These are phyloP conservation scores for Trichosporon asahii DNA, from an alignment of 1,284 basidiomycete species.

Conservation along the genomic window DNA sequence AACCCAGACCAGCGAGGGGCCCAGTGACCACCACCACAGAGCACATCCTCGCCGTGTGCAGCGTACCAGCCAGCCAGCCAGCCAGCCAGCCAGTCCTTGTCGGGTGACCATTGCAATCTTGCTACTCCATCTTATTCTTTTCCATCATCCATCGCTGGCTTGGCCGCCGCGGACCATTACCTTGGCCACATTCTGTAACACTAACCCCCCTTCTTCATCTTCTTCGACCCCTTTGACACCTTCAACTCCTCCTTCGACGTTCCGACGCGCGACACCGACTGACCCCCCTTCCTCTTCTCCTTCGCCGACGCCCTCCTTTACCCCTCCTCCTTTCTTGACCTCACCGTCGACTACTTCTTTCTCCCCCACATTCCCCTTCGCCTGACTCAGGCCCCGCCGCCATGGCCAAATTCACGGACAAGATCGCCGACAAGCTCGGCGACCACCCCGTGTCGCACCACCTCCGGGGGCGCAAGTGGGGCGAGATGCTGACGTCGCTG, in stretches of 20 bases:
- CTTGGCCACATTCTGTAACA: neutral
- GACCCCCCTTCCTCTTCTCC: neutral
- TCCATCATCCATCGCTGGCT: neutral
- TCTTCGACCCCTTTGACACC: neutral
- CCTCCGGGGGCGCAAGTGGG: constrained; percentile 21
- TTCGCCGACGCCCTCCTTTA: neutral
- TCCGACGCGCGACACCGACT: neutral
- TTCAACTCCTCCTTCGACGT: neutral
- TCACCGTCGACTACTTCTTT: neutral
- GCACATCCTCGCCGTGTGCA: too few relatives aligned
- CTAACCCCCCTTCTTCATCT: neutral
- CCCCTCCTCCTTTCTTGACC: neutral
- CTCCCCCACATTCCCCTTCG: neutral
- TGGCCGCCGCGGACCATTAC: neutral
- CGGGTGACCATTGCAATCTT: neutral
- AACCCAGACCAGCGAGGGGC: too few relatives aligned
- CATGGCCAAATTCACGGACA: constrained; percentile 20
- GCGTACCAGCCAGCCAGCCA: too few relatives aligned
- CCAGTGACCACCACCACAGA: too few relatives aligned
- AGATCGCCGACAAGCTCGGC: constrained; percentile 21
- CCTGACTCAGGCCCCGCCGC: neutral
- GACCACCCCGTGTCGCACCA: constrained; percentile 21
- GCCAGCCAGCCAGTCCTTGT: neutral
- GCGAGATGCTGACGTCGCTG: constrained; percentile 13
- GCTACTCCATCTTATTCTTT: neutral